Evolutionary conservation across 2,329 filamentous ascomycete species (phyloP), one percentile per base, ranked within the genome.

Genomic region (Calonectria ilicicola): DNA sequence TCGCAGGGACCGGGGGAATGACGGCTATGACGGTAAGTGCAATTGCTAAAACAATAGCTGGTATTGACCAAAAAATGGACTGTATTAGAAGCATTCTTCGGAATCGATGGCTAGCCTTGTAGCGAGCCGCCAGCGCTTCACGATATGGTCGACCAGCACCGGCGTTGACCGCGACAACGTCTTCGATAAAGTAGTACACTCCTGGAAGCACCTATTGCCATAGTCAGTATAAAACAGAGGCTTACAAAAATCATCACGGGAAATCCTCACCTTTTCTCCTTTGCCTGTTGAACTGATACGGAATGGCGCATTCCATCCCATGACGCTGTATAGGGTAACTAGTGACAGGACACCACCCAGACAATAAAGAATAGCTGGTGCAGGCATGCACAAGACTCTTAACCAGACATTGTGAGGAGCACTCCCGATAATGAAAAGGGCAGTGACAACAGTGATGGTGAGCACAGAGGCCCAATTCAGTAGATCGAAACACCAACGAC

Each of bases 161-260:
- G 23, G 91, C 92, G 78, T 93, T 92, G 47, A 94, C 92, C 5
- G 90, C 91, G 17, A 93, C 88, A 27, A 93, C 87, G 77, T 94
- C 92, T 81, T 94, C 92, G 29, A 93, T 89, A 35, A 93, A 86
- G 63, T 92, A 92, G 76, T 92, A 92, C 2, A 90, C 86, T 2
- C 90, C 88, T 0, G 92, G 92, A 3, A 89, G 87, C 70, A 93
- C 89, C 80, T 85, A n/a, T 1, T 0, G 44, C 47, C 6, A 47
- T 15, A 1, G 56, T 80, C 67, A 86, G 87, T 6, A 70, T n/a
- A 40, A 5, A 51, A 35, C 32, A 23, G 4, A 14, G 3, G 3
- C 7, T 67, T 27, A 8, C 0, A 15, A 21, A n/a, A n/a, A 0
- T 14, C 15, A 23, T 23, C 17, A 9, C n/a, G 2, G 0, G 7